phyloP scores from a whole-genome alignment of 2,329 filamentous ascomycete genomes.

The Lachnellula suecica region DNA sequence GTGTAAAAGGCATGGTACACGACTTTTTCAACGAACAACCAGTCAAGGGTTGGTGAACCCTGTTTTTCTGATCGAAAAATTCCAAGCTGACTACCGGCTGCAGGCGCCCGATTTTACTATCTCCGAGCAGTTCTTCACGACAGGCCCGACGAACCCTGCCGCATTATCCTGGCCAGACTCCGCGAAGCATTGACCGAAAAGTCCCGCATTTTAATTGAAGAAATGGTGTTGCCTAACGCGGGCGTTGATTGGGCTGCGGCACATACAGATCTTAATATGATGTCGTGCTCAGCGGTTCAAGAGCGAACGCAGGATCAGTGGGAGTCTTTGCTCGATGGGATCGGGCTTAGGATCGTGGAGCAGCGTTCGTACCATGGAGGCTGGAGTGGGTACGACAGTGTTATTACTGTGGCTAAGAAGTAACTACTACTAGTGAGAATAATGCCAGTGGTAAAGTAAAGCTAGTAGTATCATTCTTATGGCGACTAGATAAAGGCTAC shows the following conservation, averaged over 20 bases:
- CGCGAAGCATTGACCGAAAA: conserved; percentile 24
- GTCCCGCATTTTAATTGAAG: conserved; percentile 36
- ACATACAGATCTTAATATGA: conserved; percentile 36
- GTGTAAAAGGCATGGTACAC: background rate
- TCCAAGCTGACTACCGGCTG: background rate
- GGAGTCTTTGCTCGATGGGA: conserved; percentile 3
- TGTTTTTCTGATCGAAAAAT: background rate
- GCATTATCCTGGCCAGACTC: background rate
- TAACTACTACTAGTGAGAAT: background rate
- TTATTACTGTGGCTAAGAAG: background rate
- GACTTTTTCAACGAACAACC: background rate
- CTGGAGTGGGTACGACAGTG: background rate
- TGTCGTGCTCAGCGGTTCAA: conserved; percentile 32
- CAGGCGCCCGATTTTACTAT: conserved; percentile 3
- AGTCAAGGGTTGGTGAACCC: background rate
- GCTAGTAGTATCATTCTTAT: background rate
- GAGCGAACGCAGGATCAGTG: conserved; percentile 36
- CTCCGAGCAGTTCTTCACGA: background rate
- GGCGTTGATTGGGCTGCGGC: conserved; percentile 32
- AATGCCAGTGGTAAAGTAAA: background rate
- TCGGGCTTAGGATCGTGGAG: background rate
- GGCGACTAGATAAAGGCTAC: background rate
- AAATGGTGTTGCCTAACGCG: conserved; percentile 33
- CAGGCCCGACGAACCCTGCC: background rate
- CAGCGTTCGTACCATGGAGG: background rate